Evolutionary conservation across 176 grass and related monocot species (phyloP), one percentile per base, ranked within the genome.

Genomic region (Carex myosuroides): DNA sequence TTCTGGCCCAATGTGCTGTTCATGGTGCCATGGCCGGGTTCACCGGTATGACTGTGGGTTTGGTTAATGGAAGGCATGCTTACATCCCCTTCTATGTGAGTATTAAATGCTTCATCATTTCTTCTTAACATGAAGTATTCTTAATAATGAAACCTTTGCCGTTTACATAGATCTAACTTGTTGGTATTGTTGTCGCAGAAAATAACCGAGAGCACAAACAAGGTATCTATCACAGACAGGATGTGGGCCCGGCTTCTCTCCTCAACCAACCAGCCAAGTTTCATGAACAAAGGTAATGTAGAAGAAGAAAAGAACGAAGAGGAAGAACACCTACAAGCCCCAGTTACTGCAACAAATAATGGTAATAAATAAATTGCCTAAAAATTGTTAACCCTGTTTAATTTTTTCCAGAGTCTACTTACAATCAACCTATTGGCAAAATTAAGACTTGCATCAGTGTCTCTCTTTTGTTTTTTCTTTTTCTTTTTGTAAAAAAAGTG

Each of bases 231-330:
- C 85, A 91, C 95, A 3, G 95, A 98, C 46, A 91, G 95, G 58
- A 98, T 98, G 91, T 98, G 95, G 95, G 95, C 95, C n/a, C 89
- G 95, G 48, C 91, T 98, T 58, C 91, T 98, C 18, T 98, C 87
- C 7, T 98, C 95, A 50, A 94, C 95, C 22, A 98, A 98, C 85
- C 95, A 98, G 83, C 95, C 95, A 42, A 98, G 96, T 60, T 98
- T 98, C 70, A 91, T 98, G 42, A 92, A 87, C 86, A 89, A 93
- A 65, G 90, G 91, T 64, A 84, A 92, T 57, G 72, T 93, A 0
- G 96, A 93, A 30, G 89, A 91, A n/a, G 87, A 89, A 86, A 88
- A 20, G 44, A 90, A 81, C 70, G 80, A 69, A 54, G 91, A 95
- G 66, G 64, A 95, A 0, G 89, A 90, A 64, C 8, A 69, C 3